phyloP scores from a whole-genome alignment of 345 rosid species.

The Populus nigra region DNA sequence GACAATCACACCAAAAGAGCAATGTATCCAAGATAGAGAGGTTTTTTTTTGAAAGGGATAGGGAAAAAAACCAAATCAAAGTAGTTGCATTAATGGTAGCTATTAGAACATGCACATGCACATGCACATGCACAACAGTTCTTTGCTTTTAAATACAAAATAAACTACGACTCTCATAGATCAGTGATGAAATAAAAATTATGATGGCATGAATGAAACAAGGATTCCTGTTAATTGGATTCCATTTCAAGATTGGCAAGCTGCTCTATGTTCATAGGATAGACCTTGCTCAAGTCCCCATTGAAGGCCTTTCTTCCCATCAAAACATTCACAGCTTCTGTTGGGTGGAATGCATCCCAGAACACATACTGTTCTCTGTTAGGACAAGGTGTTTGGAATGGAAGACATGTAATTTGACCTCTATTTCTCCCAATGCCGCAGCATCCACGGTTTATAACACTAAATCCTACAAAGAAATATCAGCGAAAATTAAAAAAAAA shows the following conservation, averaged over 20 bases:
- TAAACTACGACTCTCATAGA: background rate
- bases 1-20: background rate
- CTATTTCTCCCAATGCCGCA: slow-evolving; percentile 87
- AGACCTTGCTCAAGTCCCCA: slow-evolving; percentile 54
- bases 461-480: slow-evolving; percentile 46
- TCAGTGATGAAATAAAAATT: background rate
- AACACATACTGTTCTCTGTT: slow-evolving; percentile 68
- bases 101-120: background rate
- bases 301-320: slow-evolving; percentile 72
- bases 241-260: slow-evolving; percentile 47
- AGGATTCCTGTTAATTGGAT: background rate
- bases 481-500: background rate
- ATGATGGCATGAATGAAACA: background rate
- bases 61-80: slow-evolving; percentile 4
- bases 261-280: slow-evolving; percentile 74
- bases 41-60: background rate
- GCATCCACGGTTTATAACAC: slow-evolving; percentile 72
- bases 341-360: slow-evolving; percentile 99
- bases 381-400: slow-evolving; percentile 79
- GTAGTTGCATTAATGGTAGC: background rate
- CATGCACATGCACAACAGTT: background rate
- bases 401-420: slow-evolving; percentile 92
- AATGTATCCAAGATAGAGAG: background rate
- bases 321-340: slow-evolving; percentile 78
- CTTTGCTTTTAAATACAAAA: background rate